Evolutionary conservation across 352 stramenopile species (phyloP).

Genomic region (Phytophthora idaei): DNA sequence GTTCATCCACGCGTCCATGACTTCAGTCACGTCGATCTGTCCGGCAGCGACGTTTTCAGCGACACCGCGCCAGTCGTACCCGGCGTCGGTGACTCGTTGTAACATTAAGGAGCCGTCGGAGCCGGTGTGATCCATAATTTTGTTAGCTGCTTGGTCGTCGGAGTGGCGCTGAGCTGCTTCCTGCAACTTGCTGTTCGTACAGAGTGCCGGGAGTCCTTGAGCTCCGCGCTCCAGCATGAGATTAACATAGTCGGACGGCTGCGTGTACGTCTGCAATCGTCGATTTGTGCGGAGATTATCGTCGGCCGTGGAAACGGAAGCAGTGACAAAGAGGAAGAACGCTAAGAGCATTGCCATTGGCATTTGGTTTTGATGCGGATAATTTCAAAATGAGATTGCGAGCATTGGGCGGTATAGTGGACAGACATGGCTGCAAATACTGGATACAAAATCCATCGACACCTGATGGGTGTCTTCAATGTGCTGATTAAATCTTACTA

Average conservation of each 20-base stretch:
- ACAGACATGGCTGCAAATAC: slow-evolving; percentile 30
- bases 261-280: slow-evolving; percentile 32
- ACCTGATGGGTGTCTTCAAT: slow-evolving; percentile 12
- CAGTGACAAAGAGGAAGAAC: slow-evolving; percentile 8
- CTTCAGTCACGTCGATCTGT: slow-evolving; percentile 36
- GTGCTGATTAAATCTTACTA: slow-evolving; percentile 10
- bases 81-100: slow-evolving; percentile 41
- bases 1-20: slow-evolving; percentile 54
- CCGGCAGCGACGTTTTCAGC: slow-evolving; percentile 52
- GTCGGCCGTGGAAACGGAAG: not conserved
- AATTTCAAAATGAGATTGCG: slow-evolving; percentile 19
- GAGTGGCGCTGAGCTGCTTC: slow-evolving; percentile 32
- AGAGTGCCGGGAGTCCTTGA: slow-evolving; percentile 37
- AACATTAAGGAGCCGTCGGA: slow-evolving; percentile 43
- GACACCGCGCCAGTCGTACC: slow-evolving; percentile 53
- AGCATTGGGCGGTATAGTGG: slow-evolving; percentile 1
- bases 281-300: slow-evolving; percentile 5
- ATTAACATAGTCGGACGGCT: slow-evolving; percentile 21
- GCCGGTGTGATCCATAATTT: slow-evolving; percentile 59
- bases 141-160: slow-evolving; percentile 48
- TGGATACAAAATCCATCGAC: slow-evolving; percentile 33
- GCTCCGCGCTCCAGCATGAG: slow-evolving; percentile 54
- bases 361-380: not conserved
- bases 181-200: slow-evolving; percentile 43
- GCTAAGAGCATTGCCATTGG: slow-evolving; percentile 7